Conservation (phyloP, 2,329 filamentous ascomycete genomes). For the Penicillium nordicum region DNA sequence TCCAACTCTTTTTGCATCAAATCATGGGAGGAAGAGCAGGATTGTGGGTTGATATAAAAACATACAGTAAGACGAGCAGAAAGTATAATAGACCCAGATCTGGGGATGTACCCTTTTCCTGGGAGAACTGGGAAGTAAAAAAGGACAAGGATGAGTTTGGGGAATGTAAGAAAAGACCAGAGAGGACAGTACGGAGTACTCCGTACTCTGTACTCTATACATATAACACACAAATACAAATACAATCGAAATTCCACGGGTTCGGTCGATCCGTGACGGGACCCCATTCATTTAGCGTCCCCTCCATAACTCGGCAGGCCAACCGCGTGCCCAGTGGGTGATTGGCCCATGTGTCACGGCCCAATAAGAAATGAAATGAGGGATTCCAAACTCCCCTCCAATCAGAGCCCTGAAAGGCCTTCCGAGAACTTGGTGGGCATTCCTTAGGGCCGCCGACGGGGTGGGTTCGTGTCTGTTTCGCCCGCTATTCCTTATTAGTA, state of each 20-base stretch:
- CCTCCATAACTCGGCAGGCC: constrained; percentile 15
- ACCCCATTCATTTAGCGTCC: constrained; percentile 10
- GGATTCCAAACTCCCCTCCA: constrained; percentile 5
- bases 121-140: not conserved
- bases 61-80: not conserved
- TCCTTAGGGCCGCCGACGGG: constrained; percentile 5
- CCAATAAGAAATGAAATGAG: constrained; percentile 17
- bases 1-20: not conserved
- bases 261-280: constrained; percentile 10
- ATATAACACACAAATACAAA: not conserved
- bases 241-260: not conserved
- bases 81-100: not conserved
- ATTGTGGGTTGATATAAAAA: not conserved
- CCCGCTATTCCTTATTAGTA: not conserved
- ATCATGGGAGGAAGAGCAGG: not conserved
- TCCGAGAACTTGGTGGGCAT: constrained; percentile 9
- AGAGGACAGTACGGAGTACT: not conserved
- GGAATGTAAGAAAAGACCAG: not conserved
- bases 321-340: not conserved
- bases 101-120: not conserved
- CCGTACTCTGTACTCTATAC: not conserved
- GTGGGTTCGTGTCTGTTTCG: constrained; percentile 2
- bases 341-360: constrained; percentile 7
- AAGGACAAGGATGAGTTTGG: not conserved
- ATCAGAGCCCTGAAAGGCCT: constrained; percentile 11